Base-by-base conservation (phyloP, 2,329 filamentous ascomycete genomes). In the Cadophora luteo-olivacea region DNA sequence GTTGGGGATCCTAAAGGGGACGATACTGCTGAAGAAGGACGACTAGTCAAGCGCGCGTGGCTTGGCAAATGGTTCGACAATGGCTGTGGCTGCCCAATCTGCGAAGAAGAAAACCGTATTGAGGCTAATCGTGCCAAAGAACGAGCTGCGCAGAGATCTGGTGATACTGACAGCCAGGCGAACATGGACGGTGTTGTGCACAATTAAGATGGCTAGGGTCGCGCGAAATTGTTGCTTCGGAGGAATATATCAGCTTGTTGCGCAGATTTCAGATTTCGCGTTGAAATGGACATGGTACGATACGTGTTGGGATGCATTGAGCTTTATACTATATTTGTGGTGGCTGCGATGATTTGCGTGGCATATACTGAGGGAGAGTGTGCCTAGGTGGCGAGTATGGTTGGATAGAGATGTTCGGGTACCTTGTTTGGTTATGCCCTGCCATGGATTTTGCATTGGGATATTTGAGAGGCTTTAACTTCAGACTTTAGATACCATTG, bases 11-110 rank as follows among this genome's bases (percentile, higher is more conserved):
- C 75, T 1, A 38, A 61, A 38, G 71, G 73, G 0, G 51, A 38
- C 1, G 55, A 64, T 8, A 41, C 41, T 11, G n/a, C 54, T 19
- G 51, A 48, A 4, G 55, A 51, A 36, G 49, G 52, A 4, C 36
- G 73, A 38, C 33, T 52, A 16, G 61, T n/a, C 3, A 71, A 69
- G 54, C 62, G 73, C n/a, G 45, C 19, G 0, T 63, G 57, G 55
- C 51, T 77, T 5, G 38, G 57, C 4, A 77, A 76, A 63, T 77
- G 76, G 76, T 76, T 77, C 55, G 57, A 64, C 0, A 64, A 63
- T n/a, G 75, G 74, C 3, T 77, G 76, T 64, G 76, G 76, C 0
- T 77, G 75, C 65, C 33, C 41, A 9, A 29, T 71, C 19, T 77
- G 75, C 48, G 70, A 71, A 38, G 60, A 64, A 36, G 75, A 76